Evolutionary conservation across 2,329 filamentous ascomycete species (phyloP).

Genomic region (Arthrobotrys pseudoclavata): DNA sequence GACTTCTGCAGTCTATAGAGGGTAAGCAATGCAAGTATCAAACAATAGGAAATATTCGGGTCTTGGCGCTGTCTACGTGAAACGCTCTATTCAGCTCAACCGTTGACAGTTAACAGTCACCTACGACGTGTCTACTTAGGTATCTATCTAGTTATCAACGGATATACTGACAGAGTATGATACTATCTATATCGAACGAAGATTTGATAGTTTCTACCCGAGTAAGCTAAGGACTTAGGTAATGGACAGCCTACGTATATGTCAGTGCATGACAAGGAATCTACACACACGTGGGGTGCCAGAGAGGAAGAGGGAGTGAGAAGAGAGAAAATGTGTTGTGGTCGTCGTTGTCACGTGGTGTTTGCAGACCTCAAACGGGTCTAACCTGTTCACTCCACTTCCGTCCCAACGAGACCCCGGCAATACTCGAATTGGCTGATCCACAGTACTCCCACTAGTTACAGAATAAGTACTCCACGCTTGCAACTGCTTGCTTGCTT

Average conservation of each 20-base stretch:
- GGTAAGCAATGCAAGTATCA: no score
- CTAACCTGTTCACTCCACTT: not conserved
- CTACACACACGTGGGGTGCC: no score
- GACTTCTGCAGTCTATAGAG: no score
- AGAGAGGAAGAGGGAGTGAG: not conserved
- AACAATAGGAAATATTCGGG: not conserved
- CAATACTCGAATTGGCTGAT: not conserved
- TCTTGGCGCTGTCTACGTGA: constrained; percentile 1
- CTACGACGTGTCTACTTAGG: no score
- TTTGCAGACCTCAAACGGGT: not conserved
- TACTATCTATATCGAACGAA: no score
- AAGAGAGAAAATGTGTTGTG: not conserved
- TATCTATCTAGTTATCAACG: no score
- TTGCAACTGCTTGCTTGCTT: not conserved
- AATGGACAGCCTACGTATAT: no score
- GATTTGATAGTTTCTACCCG: no score
- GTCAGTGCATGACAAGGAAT: no score
- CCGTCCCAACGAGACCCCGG: not conserved
- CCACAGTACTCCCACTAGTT: not conserved
- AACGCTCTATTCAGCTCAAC: not conserved
- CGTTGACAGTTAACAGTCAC: not conserved
- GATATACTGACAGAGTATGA: no score
- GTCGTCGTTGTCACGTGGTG: constrained; percentile 23
- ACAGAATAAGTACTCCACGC: not conserved
- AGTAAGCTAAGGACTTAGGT: no score